A percentile compares a stretch with the other conserved stretches of the same genome.
phyloP scores from a whole-genome alignment of 768 basidiomycete species.

The Tulasnella sp. region DNA sequence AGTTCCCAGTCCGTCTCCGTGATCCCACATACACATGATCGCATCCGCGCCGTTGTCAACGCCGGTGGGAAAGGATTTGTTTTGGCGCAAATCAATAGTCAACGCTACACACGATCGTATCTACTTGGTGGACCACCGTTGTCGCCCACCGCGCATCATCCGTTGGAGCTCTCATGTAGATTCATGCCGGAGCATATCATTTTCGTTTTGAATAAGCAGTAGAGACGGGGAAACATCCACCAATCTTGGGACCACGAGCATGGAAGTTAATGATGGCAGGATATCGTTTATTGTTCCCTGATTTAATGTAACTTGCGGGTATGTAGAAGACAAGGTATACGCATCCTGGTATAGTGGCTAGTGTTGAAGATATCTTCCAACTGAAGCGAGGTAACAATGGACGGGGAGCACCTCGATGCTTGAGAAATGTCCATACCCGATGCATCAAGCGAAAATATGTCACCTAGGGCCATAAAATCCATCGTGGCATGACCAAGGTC shows the following conservation, averaged over 20 bases:
- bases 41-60: conserved; percentile 23
- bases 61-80: conserved; percentile 22
- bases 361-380: too few relatives aligned
- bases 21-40: conserved; percentile 16
- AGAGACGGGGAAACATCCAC: neutral
- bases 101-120: conserved; percentile 19
- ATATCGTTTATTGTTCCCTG: neutral
- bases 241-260: neutral
- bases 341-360: too few relatives aligned
- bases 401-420: too few relatives aligned
- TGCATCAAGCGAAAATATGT: too few relatives aligned
- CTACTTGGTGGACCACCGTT: conserved; percentile 14
- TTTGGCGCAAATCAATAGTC: conserved; percentile 22
- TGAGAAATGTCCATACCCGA: too few relatives aligned
- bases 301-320: neutral
- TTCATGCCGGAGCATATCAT: conserved; percentile 19
- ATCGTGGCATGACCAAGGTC: too few relatives aligned
- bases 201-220: conserved; percentile 17
- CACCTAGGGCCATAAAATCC: too few relatives aligned
- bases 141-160: conserved; percentile 21
- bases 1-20: conserved; percentile 18
- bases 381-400: too few relatives aligned
- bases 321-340: conserved; percentile 17
- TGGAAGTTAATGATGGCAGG: conserved; percentile 15
- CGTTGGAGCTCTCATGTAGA: conserved; percentile 3